A percentile compares a stretch with the other conserved stretches of the same genome.
Conservation (phyloP, 1,284 basidiomycete species). For the Peniophora sp. region DNA sequence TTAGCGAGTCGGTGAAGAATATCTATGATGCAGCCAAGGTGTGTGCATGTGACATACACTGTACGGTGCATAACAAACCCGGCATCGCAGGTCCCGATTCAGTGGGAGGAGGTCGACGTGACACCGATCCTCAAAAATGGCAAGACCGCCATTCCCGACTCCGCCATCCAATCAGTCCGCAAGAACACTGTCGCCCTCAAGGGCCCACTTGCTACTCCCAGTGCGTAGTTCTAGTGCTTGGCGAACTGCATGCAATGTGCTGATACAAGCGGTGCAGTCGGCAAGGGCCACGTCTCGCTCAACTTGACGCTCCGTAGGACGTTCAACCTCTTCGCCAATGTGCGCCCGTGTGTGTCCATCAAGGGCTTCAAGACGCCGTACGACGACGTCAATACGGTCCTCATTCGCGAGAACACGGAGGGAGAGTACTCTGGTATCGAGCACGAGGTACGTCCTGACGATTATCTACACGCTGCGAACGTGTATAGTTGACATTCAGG, state of each 20-base stretch:
- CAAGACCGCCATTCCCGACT: slow-evolving; percentile 94
- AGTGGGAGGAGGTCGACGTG: slow-evolving; percentile 99
- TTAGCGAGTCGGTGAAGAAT: slow-evolving; percentile 90
- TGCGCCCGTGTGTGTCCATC: slow-evolving; percentile 94
- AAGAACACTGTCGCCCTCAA: slow-evolving; percentile 98
- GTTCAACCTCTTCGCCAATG: slow-evolving; percentile 98
- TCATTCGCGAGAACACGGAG: slow-evolving; percentile 99
- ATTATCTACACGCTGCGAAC: slow-evolving; percentile 3
- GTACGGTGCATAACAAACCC: slow-evolving; percentile 1
- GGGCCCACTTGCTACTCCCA: slow-evolving; percentile 92
- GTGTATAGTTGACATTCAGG: slow-evolving; percentile 1
- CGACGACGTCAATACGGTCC: slow-evolving; percentile 95
- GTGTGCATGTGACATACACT: slow-evolving; percentile 6
- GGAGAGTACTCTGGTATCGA: slow-evolving; percentile 99
- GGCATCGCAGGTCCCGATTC: slow-evolving; percentile 75
- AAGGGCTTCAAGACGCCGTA: slow-evolving; percentile 97
- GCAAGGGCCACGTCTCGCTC: slow-evolving; percentile 97
- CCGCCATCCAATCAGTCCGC: slow-evolving; percentile 87
- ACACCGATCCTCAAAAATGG: slow-evolving; percentile 91
- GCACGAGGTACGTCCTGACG: slow-evolving; percentile 74
- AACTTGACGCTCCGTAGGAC: slow-evolving; percentile 96
- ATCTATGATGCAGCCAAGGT: slow-evolving; percentile 90
- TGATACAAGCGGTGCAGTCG: slow-evolving; percentile 48
- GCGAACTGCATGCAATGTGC: no score
- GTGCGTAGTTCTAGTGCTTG: slow-evolving; percentile 32